These are phyloP conservation scores for Ceratocystis destructans DNA, from an alignment of 2,329 filamentous ascomycete genomes.

Conservation along the genomic window DNA sequence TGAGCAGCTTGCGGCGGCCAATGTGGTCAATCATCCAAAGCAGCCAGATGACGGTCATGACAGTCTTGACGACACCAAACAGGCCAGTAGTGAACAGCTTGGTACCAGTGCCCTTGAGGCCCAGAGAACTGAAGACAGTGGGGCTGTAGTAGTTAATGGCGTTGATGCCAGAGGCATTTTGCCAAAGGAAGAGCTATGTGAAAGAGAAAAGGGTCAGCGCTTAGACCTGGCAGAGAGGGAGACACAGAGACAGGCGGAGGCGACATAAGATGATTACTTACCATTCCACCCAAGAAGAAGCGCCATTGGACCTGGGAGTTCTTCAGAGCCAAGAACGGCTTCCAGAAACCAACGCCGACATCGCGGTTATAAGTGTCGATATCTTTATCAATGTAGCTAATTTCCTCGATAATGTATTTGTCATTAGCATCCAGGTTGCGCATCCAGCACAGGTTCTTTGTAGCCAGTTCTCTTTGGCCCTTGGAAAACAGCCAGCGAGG, in stretches of 20 bases:
- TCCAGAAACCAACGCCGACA: constrained; percentile 61
- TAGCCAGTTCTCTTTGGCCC: constrained; percentile 44
- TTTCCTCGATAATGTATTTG: constrained; percentile 58
- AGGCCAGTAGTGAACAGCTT: constrained; percentile 52
- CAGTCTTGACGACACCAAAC: constrained; percentile 63
- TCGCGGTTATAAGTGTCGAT: constrained; percentile 48
- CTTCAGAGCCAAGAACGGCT: constrained; percentile 48
- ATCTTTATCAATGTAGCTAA: constrained; percentile 55
- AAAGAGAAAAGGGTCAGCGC: neutral
- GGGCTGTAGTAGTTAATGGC: constrained; percentile 60
- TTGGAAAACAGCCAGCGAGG: constrained; percentile 57
- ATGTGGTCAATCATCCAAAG: constrained; percentile 57
- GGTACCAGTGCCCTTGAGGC: constrained; percentile 33
- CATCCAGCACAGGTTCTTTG: constrained; percentile 50
- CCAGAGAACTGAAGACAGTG: constrained; percentile 47
- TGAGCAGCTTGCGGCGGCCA: constrained; percentile 55
- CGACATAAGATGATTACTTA: neutral
- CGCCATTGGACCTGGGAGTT: constrained; percentile 50
- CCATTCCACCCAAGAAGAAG: constrained; percentile 55
- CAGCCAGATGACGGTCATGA: constrained; percentile 22
- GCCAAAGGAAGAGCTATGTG: constrained; percentile 53
- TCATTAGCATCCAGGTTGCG: constrained; percentile 43
- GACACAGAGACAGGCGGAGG: neutral
- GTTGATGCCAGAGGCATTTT: constrained; percentile 64
- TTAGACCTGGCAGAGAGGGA: neutral